Conservation (phyloP, 257 asterid species). For the Gentiana dahurica region DNA sequence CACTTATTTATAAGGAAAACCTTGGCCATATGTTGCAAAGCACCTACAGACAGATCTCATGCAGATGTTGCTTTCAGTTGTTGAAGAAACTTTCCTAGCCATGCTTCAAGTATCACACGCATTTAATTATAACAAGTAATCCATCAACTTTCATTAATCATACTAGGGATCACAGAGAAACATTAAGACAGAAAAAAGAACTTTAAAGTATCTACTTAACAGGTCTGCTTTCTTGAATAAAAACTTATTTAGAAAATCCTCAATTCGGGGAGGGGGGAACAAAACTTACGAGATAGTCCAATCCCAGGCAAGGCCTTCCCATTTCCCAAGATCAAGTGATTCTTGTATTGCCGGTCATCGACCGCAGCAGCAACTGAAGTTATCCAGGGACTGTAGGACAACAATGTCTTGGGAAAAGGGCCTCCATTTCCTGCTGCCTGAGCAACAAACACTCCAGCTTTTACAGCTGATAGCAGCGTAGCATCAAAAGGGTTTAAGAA, state of each 20-base stretch:
- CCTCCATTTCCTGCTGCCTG: constrained; percentile 99
- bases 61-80: no score
- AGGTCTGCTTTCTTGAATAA: background rate
- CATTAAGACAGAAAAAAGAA: background rate
- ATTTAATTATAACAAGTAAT: no score
- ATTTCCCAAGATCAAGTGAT: constrained; percentile 82
- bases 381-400: constrained; percentile 99
- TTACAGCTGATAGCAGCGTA: constrained; percentile 89
- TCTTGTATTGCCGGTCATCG: constrained; percentile 94
- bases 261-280: background rate
- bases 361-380: constrained; percentile 96
- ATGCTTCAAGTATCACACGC: no score
- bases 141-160: no score
- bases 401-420: constrained; percentile 84
- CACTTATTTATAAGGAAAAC: no score
- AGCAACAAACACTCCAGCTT: constrained; percentile 93
- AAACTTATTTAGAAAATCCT: background rate
- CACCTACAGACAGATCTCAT: no score
- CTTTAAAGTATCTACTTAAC: background rate
- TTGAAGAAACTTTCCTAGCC: no score
- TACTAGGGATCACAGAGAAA: background rate
- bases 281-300: constrained; percentile 85
- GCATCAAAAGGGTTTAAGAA: constrained; percentile 91
- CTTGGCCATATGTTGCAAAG: no score
- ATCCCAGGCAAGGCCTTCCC: constrained; percentile 79